Base-by-base conservation (phyloP, 2,329 filamentous ascomycete genomes). In the Calonectria honghensis region DNA sequence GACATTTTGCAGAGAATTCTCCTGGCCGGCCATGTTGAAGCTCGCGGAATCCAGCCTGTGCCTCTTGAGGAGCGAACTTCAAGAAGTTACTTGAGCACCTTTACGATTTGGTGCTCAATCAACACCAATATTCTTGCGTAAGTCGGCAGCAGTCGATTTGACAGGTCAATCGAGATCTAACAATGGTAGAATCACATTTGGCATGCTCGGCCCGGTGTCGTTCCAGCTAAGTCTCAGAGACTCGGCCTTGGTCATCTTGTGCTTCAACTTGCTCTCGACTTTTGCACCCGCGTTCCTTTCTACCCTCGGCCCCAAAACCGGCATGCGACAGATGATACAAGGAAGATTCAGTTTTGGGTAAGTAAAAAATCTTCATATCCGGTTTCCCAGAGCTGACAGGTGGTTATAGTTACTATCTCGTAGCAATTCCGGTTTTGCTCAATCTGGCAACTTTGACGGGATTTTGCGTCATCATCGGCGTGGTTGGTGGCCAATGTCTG, bases 311-410 rank as follows among this genome's bases (percentile, higher is more conserved):
- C 57, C 57, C 35, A 63, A 63, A 16, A 63, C 57, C 2, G 57
- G 57, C 24, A 63, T 63, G 57, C 57, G 57, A 41, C 57, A 63
- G 27, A 63, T 63, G 57, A 63, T 63, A 63, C 57, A 63, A 29
- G 57, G 35, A 41, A 63, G 57, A 63, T 63, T 63, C 9, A 63
- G 57, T 20, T 63, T 63, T 39, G 57, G 57, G 57, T 63, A 39
- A 29, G 20, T 31, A 41, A 16, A 5, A 4, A 20, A 20, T 1
- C 24, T 4, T 10, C 3, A 20, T 27, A 41, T 10, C 9, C 6
- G 4, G 18, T 6, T 24, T 24, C 13, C 7, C 20, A 2, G 9
- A 11, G 2, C 24, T 63, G 14, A 63, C 24, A 29, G 10, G 14
- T 20, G 27, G 6, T 20, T 18, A 18, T 7, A 63, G 57, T 20